A percentile compares a stretch with the other conserved stretches of the same genome.
Conservation (phyloP, 306 rosid genomes). For the Macrotyloma uniflorum region DNA sequence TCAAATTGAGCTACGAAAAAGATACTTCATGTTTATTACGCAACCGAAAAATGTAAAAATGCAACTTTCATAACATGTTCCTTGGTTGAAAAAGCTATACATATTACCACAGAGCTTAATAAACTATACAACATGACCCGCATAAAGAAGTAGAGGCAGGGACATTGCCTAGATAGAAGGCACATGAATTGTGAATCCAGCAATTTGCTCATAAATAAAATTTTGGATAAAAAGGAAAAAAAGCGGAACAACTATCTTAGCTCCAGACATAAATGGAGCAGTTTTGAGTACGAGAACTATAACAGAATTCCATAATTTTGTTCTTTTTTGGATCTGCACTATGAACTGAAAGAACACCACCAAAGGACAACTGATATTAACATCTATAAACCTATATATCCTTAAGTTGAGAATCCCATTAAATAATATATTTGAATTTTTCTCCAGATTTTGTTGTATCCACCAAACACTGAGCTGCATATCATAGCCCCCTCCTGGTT, state of each 20-base stretch:
- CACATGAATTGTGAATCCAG: constrained; percentile 36
- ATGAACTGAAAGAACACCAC: constrained; percentile 39
- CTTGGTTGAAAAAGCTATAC: neutral
- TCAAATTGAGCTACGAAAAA: neutral
- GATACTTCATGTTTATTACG: neutral
- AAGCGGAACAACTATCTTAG: constrained; percentile 29
- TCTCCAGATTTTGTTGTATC: constrained; percentile 33
- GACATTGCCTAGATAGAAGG: constrained; percentile 6
- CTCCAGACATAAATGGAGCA: constrained; percentile 42
- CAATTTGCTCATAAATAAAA: constrained; percentile 20
- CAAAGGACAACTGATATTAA: constrained; percentile 43
- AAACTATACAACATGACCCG: constrained; percentile 38
- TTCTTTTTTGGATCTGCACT: constrained; percentile 17
- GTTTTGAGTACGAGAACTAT: constrained; percentile 30
- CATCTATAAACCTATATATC: constrained; percentile 46
- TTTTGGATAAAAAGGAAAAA: neutral
- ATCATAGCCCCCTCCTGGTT: constrained; percentile 52
- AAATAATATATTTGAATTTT: constrained; percentile 25
- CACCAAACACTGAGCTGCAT: constrained; percentile 46
- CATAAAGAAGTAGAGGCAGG: neutral
- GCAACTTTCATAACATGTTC: neutral
- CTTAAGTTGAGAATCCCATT: constrained; percentile 28
- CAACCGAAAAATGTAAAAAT: neutral
- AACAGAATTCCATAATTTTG: constrained; percentile 33
- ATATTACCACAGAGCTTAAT: neutral